Base-by-base conservation (phyloP, 805 yeast genomes). In the Kregervanrija pseudodelftensis region DNA sequence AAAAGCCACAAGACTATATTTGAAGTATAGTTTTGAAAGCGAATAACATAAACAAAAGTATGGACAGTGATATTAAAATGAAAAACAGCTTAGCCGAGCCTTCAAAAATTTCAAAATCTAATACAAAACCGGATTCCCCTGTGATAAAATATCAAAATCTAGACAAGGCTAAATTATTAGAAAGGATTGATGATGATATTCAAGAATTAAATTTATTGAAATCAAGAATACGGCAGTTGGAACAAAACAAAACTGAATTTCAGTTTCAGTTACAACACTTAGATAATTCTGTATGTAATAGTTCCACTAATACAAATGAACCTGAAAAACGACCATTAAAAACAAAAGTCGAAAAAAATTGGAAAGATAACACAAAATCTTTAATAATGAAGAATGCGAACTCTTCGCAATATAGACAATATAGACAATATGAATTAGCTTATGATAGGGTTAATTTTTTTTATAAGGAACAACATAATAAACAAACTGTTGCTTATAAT, bases 401-500 rank as follows among this genome's bases (percentile, higher is more conserved):
- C 15, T 44, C 47, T 46, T 42, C 74, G 59, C 59, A 64, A 28
- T 22, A 22, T 22, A 22, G 28, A 7, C 61, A 65, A 31, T 82
- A 77, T 53, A 62, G 89, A 39, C 85, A 80, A 53, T 82, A 81
- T 54, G 85, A 80, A 51, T 65, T 80, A 36, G 87, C 87, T 0
- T 76, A 80, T 56, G 83, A 78, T 51, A 65, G 86, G 47, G 88
- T 82, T 37, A 79, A 79, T 52, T 70, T 68, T 42, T 82, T 82
- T 54, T 82, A 82, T 59, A 72, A 69, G 51, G 85, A 80, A 49
- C 89, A 82, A 54, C 89, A 82, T 55, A 76, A 70, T 46, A 73
- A 73, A 50, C 88, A 82, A 60, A 81, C 88, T 0, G 85, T 82
- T 33, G 85, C 85, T 0, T 82, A 79, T 58, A 82, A 82, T 53